Conservation (phyloP, 345 rosid genomes). For the Pugionium dolabratum region DNA sequence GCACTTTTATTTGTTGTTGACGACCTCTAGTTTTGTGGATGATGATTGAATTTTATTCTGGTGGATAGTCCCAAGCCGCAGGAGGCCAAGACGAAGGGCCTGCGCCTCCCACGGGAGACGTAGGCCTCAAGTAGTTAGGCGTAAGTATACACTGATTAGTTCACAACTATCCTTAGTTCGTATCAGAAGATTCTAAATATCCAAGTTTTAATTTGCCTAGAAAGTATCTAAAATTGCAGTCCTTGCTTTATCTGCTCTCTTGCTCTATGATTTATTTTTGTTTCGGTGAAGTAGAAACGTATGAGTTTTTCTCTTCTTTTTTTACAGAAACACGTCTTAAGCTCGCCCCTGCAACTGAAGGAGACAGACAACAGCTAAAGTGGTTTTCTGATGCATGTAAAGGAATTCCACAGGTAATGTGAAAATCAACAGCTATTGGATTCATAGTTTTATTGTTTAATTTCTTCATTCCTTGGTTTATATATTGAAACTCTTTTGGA, state of each 20-base stretch:
- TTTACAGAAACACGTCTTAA: constrained; percentile 70
- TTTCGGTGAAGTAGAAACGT: constrained; percentile 11
- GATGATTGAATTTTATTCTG: constrained; percentile 52
- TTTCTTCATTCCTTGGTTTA: constrained; percentile 8
- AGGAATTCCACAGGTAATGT: constrained; percentile 84
- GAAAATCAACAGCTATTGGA: constrained; percentile 1
- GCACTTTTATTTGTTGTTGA: constrained; percentile 26
- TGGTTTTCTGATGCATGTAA: constrained; percentile 94
- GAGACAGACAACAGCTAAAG: constrained; percentile 73
- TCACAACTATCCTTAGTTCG: constrained; percentile 23
- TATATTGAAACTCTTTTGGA: constrained; percentile 13
- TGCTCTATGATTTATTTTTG: background rate
- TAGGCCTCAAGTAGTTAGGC: constrained; percentile 67
- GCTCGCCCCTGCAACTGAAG: constrained; percentile 72
- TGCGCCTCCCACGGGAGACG: constrained; percentile 54
- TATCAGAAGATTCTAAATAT: background rate
- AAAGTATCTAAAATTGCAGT: background rate
- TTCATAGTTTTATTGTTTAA: background rate
- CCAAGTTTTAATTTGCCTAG: background rate
- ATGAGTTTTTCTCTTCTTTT: constrained; percentile 16
- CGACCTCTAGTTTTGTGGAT: constrained; percentile 29
- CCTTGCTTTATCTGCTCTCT: constrained; percentile 15
- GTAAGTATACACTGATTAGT: constrained; percentile 54
- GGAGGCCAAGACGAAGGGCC: constrained; percentile 65
- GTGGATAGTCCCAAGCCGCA: constrained; percentile 75